Evolutionary conservation across 2,329 filamentous ascomycete species (phyloP).

Genomic region (Sordariomycetes sp.): DNA sequence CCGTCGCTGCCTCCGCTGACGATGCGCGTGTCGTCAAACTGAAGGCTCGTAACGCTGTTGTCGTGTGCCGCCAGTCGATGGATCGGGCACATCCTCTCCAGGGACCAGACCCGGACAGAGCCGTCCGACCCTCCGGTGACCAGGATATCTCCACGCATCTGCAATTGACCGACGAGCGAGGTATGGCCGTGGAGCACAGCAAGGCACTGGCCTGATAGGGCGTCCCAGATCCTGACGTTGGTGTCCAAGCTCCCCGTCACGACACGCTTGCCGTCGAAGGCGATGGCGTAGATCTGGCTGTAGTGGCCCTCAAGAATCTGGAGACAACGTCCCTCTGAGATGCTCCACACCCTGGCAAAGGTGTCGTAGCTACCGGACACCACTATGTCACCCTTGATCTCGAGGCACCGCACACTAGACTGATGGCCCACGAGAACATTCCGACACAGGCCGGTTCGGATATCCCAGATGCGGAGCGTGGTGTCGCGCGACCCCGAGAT

Average conservation of each 20-base stretch:
- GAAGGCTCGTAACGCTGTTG: slow-evolving; percentile 94
- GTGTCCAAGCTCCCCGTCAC: slow-evolving; percentile 95
- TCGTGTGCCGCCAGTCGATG: slow-evolving; percentile 94
- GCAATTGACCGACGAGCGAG: slow-evolving; percentile 88
- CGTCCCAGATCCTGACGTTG: slow-evolving; percentile 95
- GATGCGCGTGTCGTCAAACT: slow-evolving; percentile 92
- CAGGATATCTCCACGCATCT: slow-evolving; percentile 89
- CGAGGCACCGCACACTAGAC: slow-evolving; percentile 87
- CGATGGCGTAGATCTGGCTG: slow-evolving; percentile 97
- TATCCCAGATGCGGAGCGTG: slow-evolving; percentile 90
- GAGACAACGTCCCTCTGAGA: slow-evolving; percentile 86
- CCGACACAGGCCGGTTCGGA: slow-evolving; percentile 75
- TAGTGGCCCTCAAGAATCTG: slow-evolving; percentile 90
- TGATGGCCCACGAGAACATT: slow-evolving; percentile 93
- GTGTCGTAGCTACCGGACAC: slow-evolving; percentile 99
- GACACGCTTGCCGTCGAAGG: slow-evolving; percentile 88
- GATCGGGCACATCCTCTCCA: slow-evolving; percentile 83
- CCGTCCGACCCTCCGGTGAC: slow-evolving; percentile 96
- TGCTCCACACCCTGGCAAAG: slow-evolving; percentile 94
- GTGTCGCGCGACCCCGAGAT: slow-evolving; percentile 96
- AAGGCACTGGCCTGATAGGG: slow-evolving; percentile 71
- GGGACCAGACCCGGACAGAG: slow-evolving; percentile 91
- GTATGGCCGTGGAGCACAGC: slow-evolving; percentile 95
- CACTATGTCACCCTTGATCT: slow-evolving; percentile 92
- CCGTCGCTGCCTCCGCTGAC: slow-evolving; percentile 95